Evolutionary conservation across 768 basidiomycete species (phyloP).

Genomic region (Boletales sp.): DNA sequence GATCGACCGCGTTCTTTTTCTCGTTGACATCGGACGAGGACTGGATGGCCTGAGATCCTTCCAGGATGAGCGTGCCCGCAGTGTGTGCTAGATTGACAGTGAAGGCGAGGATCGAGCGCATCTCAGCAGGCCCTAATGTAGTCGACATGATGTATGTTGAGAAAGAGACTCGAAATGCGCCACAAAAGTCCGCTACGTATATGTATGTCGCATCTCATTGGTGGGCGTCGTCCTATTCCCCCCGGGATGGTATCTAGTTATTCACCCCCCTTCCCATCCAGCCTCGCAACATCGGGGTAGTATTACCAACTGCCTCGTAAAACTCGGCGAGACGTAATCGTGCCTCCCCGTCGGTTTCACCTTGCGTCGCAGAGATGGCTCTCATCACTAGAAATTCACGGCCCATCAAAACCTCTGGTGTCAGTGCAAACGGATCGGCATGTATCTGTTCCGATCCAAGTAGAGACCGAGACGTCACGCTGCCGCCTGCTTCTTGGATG

Average conservation of each 20-base stretch:
- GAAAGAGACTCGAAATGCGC: neutral
- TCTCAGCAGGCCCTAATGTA: conserved; percentile 37
- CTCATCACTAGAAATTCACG: conserved; percentile 78
- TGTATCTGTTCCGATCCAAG: conserved; percentile 33
- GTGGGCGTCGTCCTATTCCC: too few relatives aligned
- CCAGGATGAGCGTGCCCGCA: conserved; percentile 73
- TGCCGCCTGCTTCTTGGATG: conserved; percentile 81
- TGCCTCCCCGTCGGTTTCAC: conserved; percentile 60
- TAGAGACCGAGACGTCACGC: conserved; percentile 59
- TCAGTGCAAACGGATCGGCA: conserved; percentile 51
- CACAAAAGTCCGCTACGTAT: too few relatives aligned
- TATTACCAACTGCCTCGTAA: conserved; percentile 73
- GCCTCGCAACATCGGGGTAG: conserved; percentile 41
- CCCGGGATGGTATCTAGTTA: too few relatives aligned
- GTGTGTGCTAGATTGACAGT: conserved; percentile 65
- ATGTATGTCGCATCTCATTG: too few relatives aligned
- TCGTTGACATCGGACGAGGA: conserved; percentile 57
- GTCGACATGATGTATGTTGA: conserved; percentile 27
- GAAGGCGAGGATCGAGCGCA: conserved; percentile 64
- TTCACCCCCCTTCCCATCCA: too few relatives aligned
- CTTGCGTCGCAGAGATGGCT: conserved; percentile 54
- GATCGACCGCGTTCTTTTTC: conserved; percentile 93
- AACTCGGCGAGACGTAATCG: conserved; percentile 85
- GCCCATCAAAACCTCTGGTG: conserved; percentile 67
- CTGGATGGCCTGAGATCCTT: conserved; percentile 74